A percentile compares a stretch with the other conserved stretches of the same genome.
These are phyloP conservation scores for Peribolospora kevripleyi DNA, from an alignment of 768 basidiomycete species.

Conservation along the genomic window DNA sequence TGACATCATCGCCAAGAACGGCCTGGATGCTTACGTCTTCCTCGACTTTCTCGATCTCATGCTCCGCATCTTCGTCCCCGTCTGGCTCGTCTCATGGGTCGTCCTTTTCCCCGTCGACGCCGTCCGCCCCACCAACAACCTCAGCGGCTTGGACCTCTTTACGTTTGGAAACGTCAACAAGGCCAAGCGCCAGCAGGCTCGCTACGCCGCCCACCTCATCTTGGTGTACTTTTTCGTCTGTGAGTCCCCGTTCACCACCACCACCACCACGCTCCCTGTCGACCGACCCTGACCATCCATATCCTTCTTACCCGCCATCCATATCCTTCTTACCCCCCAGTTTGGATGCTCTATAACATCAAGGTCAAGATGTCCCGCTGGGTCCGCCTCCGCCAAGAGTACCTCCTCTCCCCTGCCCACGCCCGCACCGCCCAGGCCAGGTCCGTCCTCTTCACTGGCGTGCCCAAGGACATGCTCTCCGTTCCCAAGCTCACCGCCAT, in stretches of 20 bases:
- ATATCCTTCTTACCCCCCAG: slow-evolving; percentile 20
- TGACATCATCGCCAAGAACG: slow-evolving; percentile 42
- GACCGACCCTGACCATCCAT: background rate
- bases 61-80: slow-evolving; percentile 54
- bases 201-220: slow-evolving; percentile 58
- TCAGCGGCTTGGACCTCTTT: slow-evolving; percentile 40
- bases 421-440: slow-evolving; percentile 60
- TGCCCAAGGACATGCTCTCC: slow-evolving; percentile 53
- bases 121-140: slow-evolving; percentile 18
- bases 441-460: slow-evolving; percentile 72
- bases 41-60: slow-evolving; percentile 72
- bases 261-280: background rate
- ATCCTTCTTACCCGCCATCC: background rate
- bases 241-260: slow-evolving; percentile 20
- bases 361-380: slow-evolving; percentile 57
- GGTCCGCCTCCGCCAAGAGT: slow-evolving; percentile 50
- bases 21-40: slow-evolving; percentile 79
- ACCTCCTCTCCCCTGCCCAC: slow-evolving; percentile 50
- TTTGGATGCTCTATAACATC: slow-evolving; percentile 68
- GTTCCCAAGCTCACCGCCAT: slow-evolving; percentile 39
- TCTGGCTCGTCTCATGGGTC: slow-evolving; percentile 74
- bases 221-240: slow-evolving; percentile 54
- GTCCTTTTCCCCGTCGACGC: slow-evolving; percentile 53
- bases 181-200: slow-evolving; percentile 21
- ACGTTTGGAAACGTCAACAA: slow-evolving; percentile 46